These are phyloP conservation scores for Taxawa tesnikishii DNA, from an alignment of 2,329 filamentous ascomycete species.

Conservation along the genomic window DNA sequence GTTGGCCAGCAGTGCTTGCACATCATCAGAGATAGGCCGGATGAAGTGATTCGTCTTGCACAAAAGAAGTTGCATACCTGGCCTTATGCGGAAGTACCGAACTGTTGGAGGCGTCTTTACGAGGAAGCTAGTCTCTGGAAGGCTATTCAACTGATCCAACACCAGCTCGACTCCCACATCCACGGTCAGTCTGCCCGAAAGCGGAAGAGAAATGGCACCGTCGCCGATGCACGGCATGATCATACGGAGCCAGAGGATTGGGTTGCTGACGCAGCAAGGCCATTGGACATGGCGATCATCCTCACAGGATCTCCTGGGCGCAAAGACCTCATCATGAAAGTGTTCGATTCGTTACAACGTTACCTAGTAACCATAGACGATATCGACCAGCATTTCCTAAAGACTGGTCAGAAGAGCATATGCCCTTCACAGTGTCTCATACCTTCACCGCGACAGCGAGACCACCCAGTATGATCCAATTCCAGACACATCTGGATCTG, in stretches of 20 bases:
- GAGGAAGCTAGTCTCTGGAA: slow-evolving; percentile 57
- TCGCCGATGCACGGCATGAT: too few species aligned
- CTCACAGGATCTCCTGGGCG: slow-evolving; percentile 55
- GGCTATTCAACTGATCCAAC: slow-evolving; percentile 27
- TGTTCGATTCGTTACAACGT: slow-evolving; percentile 38
- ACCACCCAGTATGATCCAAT: slow-evolving; percentile 5
- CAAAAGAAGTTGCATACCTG: slow-evolving; percentile 59
- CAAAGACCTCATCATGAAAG: slow-evolving; percentile 31
- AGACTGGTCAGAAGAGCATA: slow-evolving; percentile 5
- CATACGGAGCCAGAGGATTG: slow-evolving; percentile 18
- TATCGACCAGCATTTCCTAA: slow-evolving; percentile 7
- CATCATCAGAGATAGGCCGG: slow-evolving; percentile 23
- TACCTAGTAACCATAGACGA: slow-evolving; percentile 6
- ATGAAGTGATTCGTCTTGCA: slow-evolving; percentile 46
- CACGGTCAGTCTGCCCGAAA: slow-evolving; percentile 4
- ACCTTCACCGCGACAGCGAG: too few species aligned
- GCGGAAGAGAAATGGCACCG: slow-evolving; percentile 12
- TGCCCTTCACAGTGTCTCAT: too few species aligned
- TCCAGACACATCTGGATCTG: slow-evolving; percentile 16
- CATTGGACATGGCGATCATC: slow-evolving; percentile 66
- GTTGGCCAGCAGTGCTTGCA: too few species aligned
- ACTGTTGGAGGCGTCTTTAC: slow-evolving; percentile 58
- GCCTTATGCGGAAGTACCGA: slow-evolving; percentile 53
- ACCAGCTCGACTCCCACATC: background rate
- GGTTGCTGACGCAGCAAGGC: slow-evolving; percentile 48